Percentiles rank a stretch among this genome's conserved stretches.
These are phyloP conservation scores for Ballota nigra DNA, from an alignment of 257 asterid genomes.

Conservation along the genomic window DNA sequence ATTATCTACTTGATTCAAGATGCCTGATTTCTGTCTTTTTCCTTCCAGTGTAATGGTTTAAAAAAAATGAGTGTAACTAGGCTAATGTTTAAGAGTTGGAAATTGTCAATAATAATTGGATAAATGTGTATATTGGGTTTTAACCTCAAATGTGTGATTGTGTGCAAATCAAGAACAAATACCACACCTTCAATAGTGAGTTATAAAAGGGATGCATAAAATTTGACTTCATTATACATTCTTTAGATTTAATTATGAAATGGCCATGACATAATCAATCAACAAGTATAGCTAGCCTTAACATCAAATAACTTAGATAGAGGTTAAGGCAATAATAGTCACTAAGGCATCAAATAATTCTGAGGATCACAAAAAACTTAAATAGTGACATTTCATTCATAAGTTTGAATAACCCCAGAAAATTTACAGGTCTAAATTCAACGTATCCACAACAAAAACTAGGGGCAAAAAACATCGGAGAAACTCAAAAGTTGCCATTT, in stretches of 20 bases:
- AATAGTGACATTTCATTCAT: constrained; percentile 37
- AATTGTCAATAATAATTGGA: neutral
- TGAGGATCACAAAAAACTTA: constrained; percentile 57
- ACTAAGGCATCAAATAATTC: constrained; percentile 36
- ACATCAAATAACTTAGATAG: neutral
- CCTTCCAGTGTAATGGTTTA: no score
- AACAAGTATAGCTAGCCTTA: neutral
- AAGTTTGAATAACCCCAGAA: constrained; percentile 36
- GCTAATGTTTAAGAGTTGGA: neutral
- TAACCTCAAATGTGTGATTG: neutral
- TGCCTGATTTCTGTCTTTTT: no score
- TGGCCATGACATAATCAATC: neutral
- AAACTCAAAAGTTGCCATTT: neutral
- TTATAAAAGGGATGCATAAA: neutral
- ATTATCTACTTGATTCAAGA: no score
- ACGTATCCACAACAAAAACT: neutral
- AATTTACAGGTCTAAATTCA: neutral
- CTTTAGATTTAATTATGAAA: neutral
- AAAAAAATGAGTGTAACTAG: neutral
- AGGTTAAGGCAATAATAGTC: neutral
- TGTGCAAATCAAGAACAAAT: neutral
- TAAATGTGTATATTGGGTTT: no score
- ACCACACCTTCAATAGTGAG: neutral
- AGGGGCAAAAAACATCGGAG: neutral
- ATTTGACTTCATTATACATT: neutral